Conservation (phyloP, 345 rosid species). For the Ceriops zippeliana region DNA sequence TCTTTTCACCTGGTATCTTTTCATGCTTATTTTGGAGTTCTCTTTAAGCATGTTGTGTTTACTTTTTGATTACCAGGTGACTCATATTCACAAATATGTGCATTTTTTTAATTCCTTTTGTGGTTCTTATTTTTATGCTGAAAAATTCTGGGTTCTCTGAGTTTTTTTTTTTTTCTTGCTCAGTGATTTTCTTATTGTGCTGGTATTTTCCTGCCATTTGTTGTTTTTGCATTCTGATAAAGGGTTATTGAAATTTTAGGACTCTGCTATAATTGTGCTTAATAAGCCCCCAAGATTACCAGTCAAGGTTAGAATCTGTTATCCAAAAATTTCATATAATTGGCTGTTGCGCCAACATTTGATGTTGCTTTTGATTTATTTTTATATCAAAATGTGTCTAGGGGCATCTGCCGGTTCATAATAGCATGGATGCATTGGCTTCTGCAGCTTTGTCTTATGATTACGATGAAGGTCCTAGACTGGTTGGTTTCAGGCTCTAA, state of each 20-base stretch:
- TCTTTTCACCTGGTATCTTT: not conserved
- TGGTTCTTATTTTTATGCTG: too few relatives aligned
- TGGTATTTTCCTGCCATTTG: slow-evolving; percentile 1
- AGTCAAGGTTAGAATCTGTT: slow-evolving; percentile 54
- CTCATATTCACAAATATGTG: too few relatives aligned
- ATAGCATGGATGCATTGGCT: slow-evolving; percentile 95
- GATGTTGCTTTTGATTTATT: slow-evolving; percentile 9
- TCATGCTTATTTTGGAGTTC: not conserved
- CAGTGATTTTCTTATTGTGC: not conserved
- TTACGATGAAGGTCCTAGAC: slow-evolving; percentile 75
- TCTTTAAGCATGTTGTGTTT: not conserved
- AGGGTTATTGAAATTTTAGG: slow-evolving; percentile 41
- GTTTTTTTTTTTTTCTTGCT: not conserved
- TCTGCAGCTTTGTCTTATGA: slow-evolving; percentile 87
- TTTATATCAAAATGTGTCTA: slow-evolving; percentile 15
- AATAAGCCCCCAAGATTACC: slow-evolving; percentile 92
- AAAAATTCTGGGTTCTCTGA: not conserved
- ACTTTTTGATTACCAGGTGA: too few relatives aligned
- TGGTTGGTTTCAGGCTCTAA: slow-evolving; percentile 43
- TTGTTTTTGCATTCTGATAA: not conserved
- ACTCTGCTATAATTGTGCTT: slow-evolving; percentile 71
- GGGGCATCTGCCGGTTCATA: slow-evolving; percentile 85
- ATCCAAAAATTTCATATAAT: not conserved
- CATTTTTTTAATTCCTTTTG: too few relatives aligned
- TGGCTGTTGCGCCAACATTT: not conserved